phyloP scores from a whole-genome alignment of 352 stramenopile genomes.

The Globisporangium cederbergense region DNA sequence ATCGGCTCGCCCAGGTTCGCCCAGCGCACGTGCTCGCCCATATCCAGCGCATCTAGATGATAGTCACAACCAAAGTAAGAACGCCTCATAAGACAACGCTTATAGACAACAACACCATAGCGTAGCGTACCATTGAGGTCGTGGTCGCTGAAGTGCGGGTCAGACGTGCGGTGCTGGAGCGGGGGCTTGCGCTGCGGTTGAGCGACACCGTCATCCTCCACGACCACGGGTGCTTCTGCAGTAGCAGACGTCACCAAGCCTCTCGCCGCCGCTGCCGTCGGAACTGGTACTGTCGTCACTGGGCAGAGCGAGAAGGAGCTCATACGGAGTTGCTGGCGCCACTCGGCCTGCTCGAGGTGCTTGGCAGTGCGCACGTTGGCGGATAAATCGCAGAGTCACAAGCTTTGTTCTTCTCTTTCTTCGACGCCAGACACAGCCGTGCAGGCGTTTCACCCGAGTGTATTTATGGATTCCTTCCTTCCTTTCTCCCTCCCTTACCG shows the following conservation, averaged over 20 bases:
- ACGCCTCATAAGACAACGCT: not conserved
- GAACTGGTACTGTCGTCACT: not conserved
- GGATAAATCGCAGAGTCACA: not conserved
- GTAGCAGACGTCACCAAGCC: not conserved
- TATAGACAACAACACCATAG: slow-evolving; percentile 6
- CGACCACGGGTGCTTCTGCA: too few species aligned
- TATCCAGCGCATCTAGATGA: slow-evolving; percentile 51
- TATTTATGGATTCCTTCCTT: too few species aligned
- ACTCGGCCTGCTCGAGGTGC: slow-evolving; percentile 14
- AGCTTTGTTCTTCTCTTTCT: not conserved
- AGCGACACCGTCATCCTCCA: not conserved
- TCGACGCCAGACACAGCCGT: too few species aligned
- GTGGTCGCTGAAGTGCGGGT: slow-evolving; percentile 56
- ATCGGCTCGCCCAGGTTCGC: slow-evolving; percentile 59
- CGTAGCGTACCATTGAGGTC: slow-evolving; percentile 38
- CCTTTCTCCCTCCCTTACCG: too few species aligned
- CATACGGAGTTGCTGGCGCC: slow-evolving; percentile 14
- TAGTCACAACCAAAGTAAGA: not conserved
- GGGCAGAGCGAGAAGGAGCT: slow-evolving; percentile 20
- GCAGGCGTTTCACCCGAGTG: too few species aligned
- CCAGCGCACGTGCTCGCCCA: slow-evolving; percentile 64
- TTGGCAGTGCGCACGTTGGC: slow-evolving; percentile 1
- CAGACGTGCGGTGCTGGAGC: slow-evolving; percentile 56
- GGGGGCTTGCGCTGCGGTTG: slow-evolving; percentile 23
- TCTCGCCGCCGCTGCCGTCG: not conserved